Evolutionary conservation across 805 yeast genomes (phyloP), one percentile per base, ranked within the genome.

Genomic region (Metschnikowia chrysomelidarum): DNA sequence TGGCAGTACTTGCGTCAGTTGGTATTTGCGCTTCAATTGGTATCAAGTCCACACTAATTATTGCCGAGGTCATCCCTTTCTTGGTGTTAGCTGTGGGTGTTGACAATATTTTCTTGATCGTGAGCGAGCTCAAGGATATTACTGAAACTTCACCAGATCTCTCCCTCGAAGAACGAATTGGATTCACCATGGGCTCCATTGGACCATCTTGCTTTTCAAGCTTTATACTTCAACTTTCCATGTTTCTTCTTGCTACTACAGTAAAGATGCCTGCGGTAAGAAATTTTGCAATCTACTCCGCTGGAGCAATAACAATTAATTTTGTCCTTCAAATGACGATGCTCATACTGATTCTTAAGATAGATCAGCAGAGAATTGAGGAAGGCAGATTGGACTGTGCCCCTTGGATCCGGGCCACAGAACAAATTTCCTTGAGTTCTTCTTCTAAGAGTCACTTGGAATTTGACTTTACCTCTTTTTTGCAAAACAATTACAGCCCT

Each of bases 221-320:
- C 35, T 78, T 95, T 0, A 47, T 79, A 1, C 76, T 89, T 29
- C 97, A 93, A 51, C 69, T 81, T n/a, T 66, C 78, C 7, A 85
- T 95, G 51, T 88, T 91, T 51, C 59, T 78, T 6, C 63, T 91
- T 26, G 96, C 96, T 0, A 69, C 94, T 1, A 59, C 69, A 4
- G 97, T 93, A 5, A 73, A 81, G 9, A 93, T 93, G 97, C 98
- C 98, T 1, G 98, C 98, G 0, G 98, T 91, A 13, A 73, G 82
- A 44, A 93, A 89, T 58, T 91, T 91, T 68, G 97, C 98, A 0
- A 60, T 84, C 10, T 93, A 87, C 53, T 86, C 95, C 5, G 89
- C 96, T 0, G 83, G 87, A 12, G 91, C 98, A 0, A 81, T 91
- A 3, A 51, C 83, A 5, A 64, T 86, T 49, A 89, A 91, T 55